Percentiles rank a stretch among this genome's conserved stretches.
phyloP scores from a whole-genome alignment of 2,329 filamentous ascomycete genomes.

The Curvularia sp. region DNA sequence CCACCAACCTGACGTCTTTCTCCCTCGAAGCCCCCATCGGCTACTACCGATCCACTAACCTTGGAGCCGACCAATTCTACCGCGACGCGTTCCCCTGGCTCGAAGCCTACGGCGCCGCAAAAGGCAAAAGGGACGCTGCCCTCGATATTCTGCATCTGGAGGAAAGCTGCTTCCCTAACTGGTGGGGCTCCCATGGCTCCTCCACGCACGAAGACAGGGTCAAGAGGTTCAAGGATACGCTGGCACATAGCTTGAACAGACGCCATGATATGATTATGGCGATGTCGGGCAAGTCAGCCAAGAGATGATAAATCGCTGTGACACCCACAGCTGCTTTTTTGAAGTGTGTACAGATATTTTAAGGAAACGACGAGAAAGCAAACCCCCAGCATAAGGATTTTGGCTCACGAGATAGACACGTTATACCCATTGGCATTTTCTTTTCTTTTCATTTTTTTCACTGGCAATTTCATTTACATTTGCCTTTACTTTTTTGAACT shows the following conservation, averaged over 20 bases:
- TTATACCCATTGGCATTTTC: no score
- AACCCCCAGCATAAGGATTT: no score
- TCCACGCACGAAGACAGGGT: slow-evolving; percentile 4
- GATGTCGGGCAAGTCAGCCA: background rate
- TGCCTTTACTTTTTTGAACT: no score
- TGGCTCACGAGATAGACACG: no score
- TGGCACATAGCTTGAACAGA: slow-evolving; percentile 29
- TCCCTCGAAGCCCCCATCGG: slow-evolving; percentile 27
- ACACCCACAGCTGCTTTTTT: no score
- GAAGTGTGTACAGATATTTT: no score
- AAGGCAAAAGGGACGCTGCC: slow-evolving; percentile 39
- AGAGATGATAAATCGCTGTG: background rate
- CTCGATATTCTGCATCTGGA: slow-evolving; percentile 33
- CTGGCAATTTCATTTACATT: no score
- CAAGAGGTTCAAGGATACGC: slow-evolving; percentile 23
- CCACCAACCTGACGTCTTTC: slow-evolving; percentile 40
- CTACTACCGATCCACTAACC: slow-evolving; percentile 7
- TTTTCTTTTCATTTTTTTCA: no score
- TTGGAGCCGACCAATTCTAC: slow-evolving; percentile 41
- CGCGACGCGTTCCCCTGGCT: slow-evolving; percentile 49
- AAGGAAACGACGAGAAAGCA: no score
- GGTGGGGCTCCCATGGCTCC: no score
- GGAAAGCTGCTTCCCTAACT: background rate
- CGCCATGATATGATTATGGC: slow-evolving; percentile 30
- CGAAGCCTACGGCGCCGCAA: slow-evolving; percentile 40